Conservation (phyloP, 192 early-diverging fungal genomes). For the Rhizophagus prolifer region DNA sequence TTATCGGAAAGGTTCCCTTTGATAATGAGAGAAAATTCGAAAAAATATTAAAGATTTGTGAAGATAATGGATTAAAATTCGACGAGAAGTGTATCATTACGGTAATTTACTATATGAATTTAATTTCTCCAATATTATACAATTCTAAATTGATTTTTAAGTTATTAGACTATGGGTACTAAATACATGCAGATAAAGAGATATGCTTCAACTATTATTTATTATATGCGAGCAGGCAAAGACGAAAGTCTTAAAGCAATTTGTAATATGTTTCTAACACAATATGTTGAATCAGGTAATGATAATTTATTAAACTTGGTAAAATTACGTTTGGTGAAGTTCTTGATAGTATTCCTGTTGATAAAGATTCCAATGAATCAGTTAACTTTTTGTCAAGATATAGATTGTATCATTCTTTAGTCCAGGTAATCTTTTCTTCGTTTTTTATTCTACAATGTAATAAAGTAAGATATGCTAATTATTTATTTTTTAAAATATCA, state of each 20-base stretch:
- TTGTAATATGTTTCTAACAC: slow-evolving; percentile 2
- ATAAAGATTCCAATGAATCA: not conserved
- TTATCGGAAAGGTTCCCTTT: slow-evolving; percentile 16
- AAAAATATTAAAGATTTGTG: slow-evolving; percentile 28
- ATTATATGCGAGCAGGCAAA: slow-evolving; percentile 20
- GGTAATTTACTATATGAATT: not conserved
- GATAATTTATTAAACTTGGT: not conserved
- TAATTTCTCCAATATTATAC: not conserved
- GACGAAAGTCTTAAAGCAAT: slow-evolving; percentile 4
- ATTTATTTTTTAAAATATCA: not conserved
- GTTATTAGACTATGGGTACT: not conserved
- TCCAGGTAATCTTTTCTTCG: not conserved
- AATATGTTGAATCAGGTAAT: slow-evolving; percentile 19
- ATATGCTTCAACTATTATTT: slow-evolving; percentile 19
- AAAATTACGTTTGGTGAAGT: slow-evolving; percentile 1
- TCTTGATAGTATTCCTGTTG: slow-evolving; percentile 16
- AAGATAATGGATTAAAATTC: not conserved
- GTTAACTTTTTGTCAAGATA: slow-evolving; percentile 25
- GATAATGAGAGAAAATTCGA: slow-evolving; percentile 14
- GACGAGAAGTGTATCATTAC: not conserved
- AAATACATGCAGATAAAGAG: slow-evolving; percentile 4
- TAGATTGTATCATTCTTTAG: slow-evolving; percentile 11
- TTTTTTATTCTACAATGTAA: not conserved
- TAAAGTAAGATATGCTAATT: not conserved
- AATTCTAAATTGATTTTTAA: not conserved